phyloP scores from a whole-genome alignment of 2,329 filamentous ascomycete species.

The Stagonosporopsis vannaccii region DNA sequence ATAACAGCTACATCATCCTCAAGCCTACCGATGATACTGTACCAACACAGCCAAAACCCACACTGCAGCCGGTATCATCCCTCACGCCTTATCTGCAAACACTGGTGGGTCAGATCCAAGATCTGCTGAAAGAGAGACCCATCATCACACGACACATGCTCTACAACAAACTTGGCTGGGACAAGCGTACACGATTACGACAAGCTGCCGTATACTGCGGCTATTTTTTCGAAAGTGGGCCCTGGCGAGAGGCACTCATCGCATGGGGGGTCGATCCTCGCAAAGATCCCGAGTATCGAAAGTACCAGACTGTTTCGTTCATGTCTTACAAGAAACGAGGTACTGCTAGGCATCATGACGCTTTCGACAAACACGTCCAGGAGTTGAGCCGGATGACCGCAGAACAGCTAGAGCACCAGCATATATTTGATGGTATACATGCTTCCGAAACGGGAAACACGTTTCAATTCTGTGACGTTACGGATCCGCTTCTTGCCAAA shows the following conservation, averaged over 20 bases:
- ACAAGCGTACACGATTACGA: slow-evolving; percentile 66
- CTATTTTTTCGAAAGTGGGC: slow-evolving; percentile 91
- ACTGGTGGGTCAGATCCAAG: slow-evolving; percentile 69
- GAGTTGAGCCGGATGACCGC: slow-evolving; percentile 32
- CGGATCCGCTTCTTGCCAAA: slow-evolving; percentile 73
- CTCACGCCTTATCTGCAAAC: slow-evolving; percentile 66
- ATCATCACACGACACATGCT: slow-evolving; percentile 87
- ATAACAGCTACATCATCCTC: slow-evolving; percentile 56
- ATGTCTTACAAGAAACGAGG: slow-evolving; percentile 43
- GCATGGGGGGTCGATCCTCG: slow-evolving; percentile 88
- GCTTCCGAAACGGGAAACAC: slow-evolving; percentile 83
- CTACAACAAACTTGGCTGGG: slow-evolving; percentile 71
- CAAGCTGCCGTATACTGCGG: slow-evolving; percentile 83
- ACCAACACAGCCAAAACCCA: slow-evolving; percentile 67
- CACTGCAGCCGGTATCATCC: slow-evolving; percentile 59
- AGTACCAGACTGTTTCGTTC: slow-evolving; percentile 78
- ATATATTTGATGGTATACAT: slow-evolving; percentile 82
- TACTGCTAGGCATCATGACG: slow-evolving; percentile 33
- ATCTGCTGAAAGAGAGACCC: slow-evolving; percentile 75
- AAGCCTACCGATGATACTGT: slow-evolving; percentile 68
- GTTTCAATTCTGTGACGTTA: slow-evolving; percentile 94
- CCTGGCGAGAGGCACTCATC: slow-evolving; percentile 88
- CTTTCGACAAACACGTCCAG: slow-evolving; percentile 37
- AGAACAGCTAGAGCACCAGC: slow-evolving; percentile 50
- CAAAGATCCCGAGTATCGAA: slow-evolving; percentile 74